A percentile compares a stretch with the other conserved stretches of the same genome.
Conservation (phyloP, 2,329 filamentous ascomycete species). For the Cercospora janseana region DNA sequence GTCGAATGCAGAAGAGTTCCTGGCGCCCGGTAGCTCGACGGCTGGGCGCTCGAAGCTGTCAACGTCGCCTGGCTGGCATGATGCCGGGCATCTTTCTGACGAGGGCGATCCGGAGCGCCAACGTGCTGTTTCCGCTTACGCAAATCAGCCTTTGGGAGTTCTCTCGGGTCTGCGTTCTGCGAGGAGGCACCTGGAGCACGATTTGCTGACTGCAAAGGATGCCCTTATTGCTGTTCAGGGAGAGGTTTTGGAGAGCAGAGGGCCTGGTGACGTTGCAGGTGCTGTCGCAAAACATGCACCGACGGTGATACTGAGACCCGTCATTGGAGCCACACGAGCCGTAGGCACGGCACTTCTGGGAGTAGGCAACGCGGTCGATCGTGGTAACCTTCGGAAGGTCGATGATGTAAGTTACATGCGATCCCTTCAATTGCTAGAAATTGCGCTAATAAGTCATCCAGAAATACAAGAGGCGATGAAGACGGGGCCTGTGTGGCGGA, state of each 20-base stretch:
- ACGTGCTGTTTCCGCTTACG: conserved; percentile 85
- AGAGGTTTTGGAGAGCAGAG: conserved; percentile 83
- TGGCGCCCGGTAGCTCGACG: conserved; percentile 45
- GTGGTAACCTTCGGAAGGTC: conserved; percentile 72
- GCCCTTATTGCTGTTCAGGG: conserved; percentile 93
- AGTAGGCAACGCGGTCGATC: conserved; percentile 87
- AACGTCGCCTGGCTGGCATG: conserved; percentile 45
- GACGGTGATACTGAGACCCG: conserved; percentile 88
- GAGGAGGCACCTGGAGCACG: conserved; percentile 76
- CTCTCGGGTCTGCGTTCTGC: conserved; percentile 81
- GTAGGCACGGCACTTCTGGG: conserved; percentile 87
- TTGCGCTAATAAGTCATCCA: conserved; percentile 26
- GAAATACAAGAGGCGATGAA: conserved; percentile 37
- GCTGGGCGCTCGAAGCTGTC: conserved; percentile 22
- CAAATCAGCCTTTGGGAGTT: conserved; percentile 87
- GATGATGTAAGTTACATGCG: conserved; percentile 75
- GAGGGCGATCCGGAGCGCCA: conserved; percentile 65
- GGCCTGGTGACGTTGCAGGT: conserved; percentile 73
- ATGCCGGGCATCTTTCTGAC: conserved; percentile 49
- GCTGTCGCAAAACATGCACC: conserved; percentile 79
- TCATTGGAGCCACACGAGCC: conserved; percentile 84
- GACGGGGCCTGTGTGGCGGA: too few relatives aligned
- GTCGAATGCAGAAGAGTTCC: conserved; percentile 79
- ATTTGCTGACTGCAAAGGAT: conserved; percentile 81
- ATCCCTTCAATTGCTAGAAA: neutral